These are phyloP conservation scores for Botrytis sinoallii DNA, from an alignment of 2,329 filamentous ascomycete genomes.

Conservation along the genomic window DNA sequence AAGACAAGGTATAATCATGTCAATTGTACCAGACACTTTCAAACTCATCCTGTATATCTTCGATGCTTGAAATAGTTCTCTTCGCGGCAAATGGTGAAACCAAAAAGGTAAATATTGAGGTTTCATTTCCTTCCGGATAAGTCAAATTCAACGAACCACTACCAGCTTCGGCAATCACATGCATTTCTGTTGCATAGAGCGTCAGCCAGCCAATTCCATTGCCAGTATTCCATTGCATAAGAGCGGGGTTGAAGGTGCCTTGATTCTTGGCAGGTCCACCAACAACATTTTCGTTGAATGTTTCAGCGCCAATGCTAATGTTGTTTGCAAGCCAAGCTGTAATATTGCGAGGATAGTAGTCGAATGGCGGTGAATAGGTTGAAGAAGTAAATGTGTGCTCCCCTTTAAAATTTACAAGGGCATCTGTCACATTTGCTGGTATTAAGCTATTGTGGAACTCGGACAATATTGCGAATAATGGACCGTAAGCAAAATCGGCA, in stretches of 20 bases:
- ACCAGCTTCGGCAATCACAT: constrained; percentile 43
- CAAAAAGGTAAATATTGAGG: constrained; percentile 50
- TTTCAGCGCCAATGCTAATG: constrained; percentile 58
- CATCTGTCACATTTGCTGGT: constrained; percentile 39
- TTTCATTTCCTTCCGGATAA: constrained; percentile 51
- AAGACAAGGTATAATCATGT: constrained; percentile 8
- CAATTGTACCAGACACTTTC: constrained; percentile 37
- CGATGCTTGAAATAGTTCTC: constrained; percentile 45
- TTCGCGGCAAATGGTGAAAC: constrained; percentile 47
- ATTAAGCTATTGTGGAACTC: constrained; percentile 49
- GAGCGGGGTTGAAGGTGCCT: constrained; percentile 55
- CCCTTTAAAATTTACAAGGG: constrained; percentile 48
- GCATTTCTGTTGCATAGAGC: constrained; percentile 38
- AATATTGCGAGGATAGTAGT: constrained; percentile 55
- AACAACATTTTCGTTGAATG: constrained; percentile 53
- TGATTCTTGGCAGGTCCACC: constrained; percentile 53
- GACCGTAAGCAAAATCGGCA: constrained; percentile 56
- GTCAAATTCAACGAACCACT: constrained; percentile 47
- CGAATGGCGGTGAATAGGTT: constrained; percentile 57
- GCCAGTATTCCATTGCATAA: constrained; percentile 55
- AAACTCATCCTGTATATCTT: constrained; percentile 50
- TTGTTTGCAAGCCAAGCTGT: constrained; percentile 55
- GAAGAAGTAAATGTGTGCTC: constrained; percentile 52
- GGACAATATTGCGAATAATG: constrained; percentile 54
- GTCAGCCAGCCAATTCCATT: constrained; percentile 40